A percentile compares a stretch with the other conserved stretches of the same genome.
Conservation (phyloP, 176 grass and related monocot genomes). For the Pontederia crassipes region DNA sequence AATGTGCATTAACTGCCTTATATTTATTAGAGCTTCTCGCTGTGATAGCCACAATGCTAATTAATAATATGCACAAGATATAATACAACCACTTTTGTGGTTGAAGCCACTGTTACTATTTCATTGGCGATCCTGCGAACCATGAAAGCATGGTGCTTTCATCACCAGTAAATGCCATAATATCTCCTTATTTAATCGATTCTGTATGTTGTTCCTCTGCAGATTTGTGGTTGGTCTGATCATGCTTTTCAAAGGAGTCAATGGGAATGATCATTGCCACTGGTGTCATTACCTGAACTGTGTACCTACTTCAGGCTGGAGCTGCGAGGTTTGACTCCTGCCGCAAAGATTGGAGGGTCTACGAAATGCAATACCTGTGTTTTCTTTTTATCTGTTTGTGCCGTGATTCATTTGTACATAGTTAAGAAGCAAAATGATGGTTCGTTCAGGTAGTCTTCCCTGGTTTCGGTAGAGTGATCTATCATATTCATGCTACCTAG, state of each 20-base stretch:
- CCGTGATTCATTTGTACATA: not conserved
- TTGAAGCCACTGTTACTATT: too few relatives aligned
- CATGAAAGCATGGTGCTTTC: slow-evolving; percentile 4
- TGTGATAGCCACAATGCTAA: too few relatives aligned
- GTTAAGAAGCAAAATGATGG: not conserved
- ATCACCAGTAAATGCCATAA: not conserved
- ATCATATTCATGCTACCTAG: too few relatives aligned
- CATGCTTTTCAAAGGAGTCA: slow-evolving; percentile 91
- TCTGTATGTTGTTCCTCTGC: slow-evolving; percentile 1
- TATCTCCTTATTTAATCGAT: slow-evolving; percentile 13
- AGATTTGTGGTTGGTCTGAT: slow-evolving; percentile 68
- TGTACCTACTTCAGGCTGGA: slow-evolving; percentile 88
- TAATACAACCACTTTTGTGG: too few relatives aligned
- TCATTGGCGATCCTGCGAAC: too few relatives aligned
- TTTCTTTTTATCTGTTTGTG: not conserved
- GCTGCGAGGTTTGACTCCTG: slow-evolving; percentile 39
- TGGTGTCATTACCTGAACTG: slow-evolving; percentile 98
- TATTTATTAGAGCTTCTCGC: too few relatives aligned
- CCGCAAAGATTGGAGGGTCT: not conserved
- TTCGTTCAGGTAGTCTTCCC: too few relatives aligned
- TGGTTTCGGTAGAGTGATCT: too few relatives aligned
- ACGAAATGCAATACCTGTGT: not conserved
- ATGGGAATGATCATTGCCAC: slow-evolving; percentile 73
- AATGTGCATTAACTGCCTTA: too few relatives aligned
- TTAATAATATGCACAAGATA: too few relatives aligned